These are phyloP conservation scores for Penicillium parvum DNA, from an alignment of 495 filamentous ascomycete species.

Conservation along the genomic window DNA sequence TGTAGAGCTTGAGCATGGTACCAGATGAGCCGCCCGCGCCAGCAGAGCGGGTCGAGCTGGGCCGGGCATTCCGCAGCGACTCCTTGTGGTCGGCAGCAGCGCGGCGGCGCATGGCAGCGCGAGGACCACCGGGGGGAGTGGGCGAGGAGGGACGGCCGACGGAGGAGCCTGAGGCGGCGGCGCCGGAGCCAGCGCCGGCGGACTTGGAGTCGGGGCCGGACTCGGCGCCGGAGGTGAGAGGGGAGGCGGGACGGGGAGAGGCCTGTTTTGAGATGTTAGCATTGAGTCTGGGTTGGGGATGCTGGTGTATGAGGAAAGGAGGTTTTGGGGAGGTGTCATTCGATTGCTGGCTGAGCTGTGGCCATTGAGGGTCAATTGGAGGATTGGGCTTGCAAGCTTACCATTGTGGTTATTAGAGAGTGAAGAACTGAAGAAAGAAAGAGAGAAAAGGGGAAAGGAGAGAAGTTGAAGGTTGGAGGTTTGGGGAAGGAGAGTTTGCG, in stretches of 20 bases:
- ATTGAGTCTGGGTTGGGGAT: conserved; percentile 1
- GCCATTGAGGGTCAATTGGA: conserved; percentile 9
- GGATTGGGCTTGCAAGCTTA: conserved; percentile 17
- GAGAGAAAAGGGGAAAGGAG: conserved; percentile 12
- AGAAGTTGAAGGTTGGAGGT: conserved; percentile 14
- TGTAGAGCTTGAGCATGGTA: conserved; percentile 99
- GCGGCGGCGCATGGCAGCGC: conserved; percentile 87
- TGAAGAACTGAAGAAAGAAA: conserved; percentile 10
- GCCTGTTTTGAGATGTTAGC: conserved; percentile 27
- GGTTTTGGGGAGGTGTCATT: neutral
- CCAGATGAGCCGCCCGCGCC: conserved; percentile 94
- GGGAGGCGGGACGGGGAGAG: conserved; percentile 45
- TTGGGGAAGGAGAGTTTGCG: conserved; percentile 23
- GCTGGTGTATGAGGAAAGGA: conserved; percentile 11
- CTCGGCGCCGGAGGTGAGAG: conserved; percentile 47
- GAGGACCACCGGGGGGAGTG: conserved; percentile 86
- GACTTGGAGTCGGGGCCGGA: conserved; percentile 54
- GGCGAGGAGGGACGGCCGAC: conserved; percentile 78
- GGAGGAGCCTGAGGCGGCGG: conserved; percentile 56
- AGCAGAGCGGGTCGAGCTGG: conserved; percentile 84
- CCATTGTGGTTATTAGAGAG: conserved; percentile 32
- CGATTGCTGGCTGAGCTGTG: no score
- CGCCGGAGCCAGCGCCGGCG: conserved; percentile 64
- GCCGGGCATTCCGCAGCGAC: conserved; percentile 83
- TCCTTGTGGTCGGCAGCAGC: conserved; percentile 95